phyloP scores from a whole-genome alignment of 225 moss, liverwort and hornwort species.

The Polytrichum commune region DNA sequence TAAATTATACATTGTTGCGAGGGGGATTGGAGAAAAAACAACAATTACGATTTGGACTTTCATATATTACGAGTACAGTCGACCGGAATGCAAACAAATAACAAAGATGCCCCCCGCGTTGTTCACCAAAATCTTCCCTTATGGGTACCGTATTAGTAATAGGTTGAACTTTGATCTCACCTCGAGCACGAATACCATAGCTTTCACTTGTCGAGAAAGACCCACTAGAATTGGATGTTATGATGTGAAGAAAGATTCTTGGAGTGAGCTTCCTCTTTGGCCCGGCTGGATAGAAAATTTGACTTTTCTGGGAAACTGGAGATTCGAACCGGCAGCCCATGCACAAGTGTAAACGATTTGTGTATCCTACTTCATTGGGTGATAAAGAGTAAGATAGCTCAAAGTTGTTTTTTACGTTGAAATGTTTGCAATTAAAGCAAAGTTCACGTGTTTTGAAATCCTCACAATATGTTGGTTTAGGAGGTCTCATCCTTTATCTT shows the following conservation, averaged over 20 bases:
- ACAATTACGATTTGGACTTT: constrained; percentile 36
- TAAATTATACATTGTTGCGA: constrained; percentile 23
- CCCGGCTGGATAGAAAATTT: constrained; percentile 21
- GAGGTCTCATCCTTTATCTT: too few relatives aligned
- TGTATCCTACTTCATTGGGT: too few relatives aligned
- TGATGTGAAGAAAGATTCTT: constrained; percentile 9
- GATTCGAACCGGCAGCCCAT: constrained; percentile 36
- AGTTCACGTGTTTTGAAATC: too few relatives aligned
- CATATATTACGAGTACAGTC: constrained; percentile 11
- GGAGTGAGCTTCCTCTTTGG: constrained; percentile 34
- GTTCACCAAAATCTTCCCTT: constrained; percentile 27
- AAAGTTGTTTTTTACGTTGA: too few relatives aligned
- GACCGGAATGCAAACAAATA: constrained; percentile 31
- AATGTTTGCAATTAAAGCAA: too few relatives aligned
- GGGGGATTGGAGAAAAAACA: constrained; percentile 21
- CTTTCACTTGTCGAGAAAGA: constrained; percentile 23
- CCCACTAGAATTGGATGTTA: constrained; percentile 31
- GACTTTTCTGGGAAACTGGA: constrained; percentile 40
- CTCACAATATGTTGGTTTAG: too few relatives aligned
- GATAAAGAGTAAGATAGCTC: too few relatives aligned
- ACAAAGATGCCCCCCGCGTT: constrained; percentile 39
- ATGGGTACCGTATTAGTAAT: constrained; percentile 7
- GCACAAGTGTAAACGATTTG: constrained; percentile 23
- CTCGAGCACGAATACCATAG: constrained; percentile 12
- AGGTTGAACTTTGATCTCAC: constrained; percentile 18